Base-by-base conservation (phyloP, 495 filamentous ascomycete species). In the Geopyxis carbonaria region DNA sequence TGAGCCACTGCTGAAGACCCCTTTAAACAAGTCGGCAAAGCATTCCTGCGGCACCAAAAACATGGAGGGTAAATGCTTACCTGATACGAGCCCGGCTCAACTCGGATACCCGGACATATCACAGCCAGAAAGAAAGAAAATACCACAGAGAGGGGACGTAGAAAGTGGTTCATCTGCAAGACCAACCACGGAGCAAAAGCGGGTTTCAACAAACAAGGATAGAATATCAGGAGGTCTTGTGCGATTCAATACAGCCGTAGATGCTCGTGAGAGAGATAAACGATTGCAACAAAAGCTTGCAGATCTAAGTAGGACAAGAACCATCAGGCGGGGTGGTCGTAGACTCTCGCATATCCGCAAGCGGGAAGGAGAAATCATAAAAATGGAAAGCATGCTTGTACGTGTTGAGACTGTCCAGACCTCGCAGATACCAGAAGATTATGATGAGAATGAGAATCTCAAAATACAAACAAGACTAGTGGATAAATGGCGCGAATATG, bases 311-410 rank as follows among this genome's bases (percentile, higher is more conserved):
- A 36, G 52, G 28, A 44, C 47, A 10, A 46, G 52, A 20, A 31
- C 28, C 6, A 44, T 51, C n/a, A 33, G 52, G 2, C 38, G 40
- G 10, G 29, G 14, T 5, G 43, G 40, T 2, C n/a, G 18, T 15
- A 10, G 24, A 14, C 22, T 13, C 8, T 13, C 10, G 7, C 28
- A 25, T 18, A 8, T 27, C 2, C 43, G 43, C 7, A 45, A 46
- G 28, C 31, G 45, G 35, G 33, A 27, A 27, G 77, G 78, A 2
- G 70, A 78, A 46, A 71, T 82, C 27, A 55, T 80, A 40, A 81
- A 80, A 53, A 75, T 76, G 52, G 76, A 81, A 49, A 75, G 66
- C 27, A 83, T 83, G 78, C 66, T 83, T 8, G 69, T 82, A 6
- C 64, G 72, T 8, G 64, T 78, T 10, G 77, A 82, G 44, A 57